Conservation (phyloP, 345 rosid species). For the Aegle marmelos region DNA sequence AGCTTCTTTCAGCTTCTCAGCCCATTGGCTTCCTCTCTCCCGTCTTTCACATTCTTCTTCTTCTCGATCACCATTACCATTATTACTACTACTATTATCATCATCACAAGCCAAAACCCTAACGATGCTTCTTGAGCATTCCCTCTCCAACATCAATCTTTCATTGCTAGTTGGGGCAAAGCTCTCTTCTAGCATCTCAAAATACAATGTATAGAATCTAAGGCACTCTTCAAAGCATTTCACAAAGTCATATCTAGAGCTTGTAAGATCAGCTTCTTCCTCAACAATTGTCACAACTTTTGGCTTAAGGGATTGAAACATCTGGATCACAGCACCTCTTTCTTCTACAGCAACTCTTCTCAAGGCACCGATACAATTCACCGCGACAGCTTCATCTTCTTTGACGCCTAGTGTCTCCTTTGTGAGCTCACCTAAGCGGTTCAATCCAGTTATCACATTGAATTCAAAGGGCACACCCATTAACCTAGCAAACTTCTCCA, state of each 20-base stretch:
- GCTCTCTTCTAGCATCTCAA: constrained; percentile 76
- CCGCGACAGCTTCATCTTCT: constrained; percentile 60
- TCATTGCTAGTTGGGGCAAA: constrained; percentile 60
- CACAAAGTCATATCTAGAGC: constrained; percentile 49
- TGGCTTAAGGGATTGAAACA: constrained; percentile 45
- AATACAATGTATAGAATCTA: constrained; percentile 55
- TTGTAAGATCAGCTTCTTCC: constrained; percentile 70
- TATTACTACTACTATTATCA: neutral
- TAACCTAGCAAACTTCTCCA: constrained; percentile 79
- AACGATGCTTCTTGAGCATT: constrained; percentile 63
- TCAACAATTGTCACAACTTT: constrained; percentile 62
- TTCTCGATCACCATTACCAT: neutral
- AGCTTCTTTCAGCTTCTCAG: constrained; percentile 36
- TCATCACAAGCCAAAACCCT: constrained; percentile 64
- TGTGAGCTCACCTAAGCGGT: constrained; percentile 43
- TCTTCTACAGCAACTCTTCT: constrained; percentile 39
- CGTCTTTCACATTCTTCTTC: constrained; percentile 48
- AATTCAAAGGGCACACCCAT: constrained; percentile 83
- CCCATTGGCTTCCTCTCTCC: constrained; percentile 67
- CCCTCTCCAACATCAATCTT: constrained; percentile 66
- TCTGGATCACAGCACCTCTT: constrained; percentile 33
- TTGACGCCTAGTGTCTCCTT: constrained; percentile 40
- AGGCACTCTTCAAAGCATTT: constrained; percentile 73
- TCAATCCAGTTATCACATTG: constrained; percentile 42
- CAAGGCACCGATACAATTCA: constrained; percentile 64